Percentiles rank a stretch among this genome's conserved stretches.
phyloP scores from a whole-genome alignment of 2,329 filamentous ascomycete genomes.

The Penicillium decumbens region DNA sequence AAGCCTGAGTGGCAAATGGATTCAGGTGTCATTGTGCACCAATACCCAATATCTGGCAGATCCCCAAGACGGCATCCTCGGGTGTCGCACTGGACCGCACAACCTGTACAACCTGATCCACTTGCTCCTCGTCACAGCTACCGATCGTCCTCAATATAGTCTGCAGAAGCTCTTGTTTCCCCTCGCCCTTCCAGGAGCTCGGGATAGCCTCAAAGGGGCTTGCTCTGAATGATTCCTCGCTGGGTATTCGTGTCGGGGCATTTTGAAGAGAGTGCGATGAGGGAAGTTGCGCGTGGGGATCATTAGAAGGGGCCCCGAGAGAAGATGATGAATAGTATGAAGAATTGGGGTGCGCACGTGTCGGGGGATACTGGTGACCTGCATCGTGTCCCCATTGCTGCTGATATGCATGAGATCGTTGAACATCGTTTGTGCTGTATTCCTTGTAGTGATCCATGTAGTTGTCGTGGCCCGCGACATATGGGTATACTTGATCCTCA shows the following conservation, averaged over 20 bases:
- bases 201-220: constrained; percentile 8
- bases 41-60: constrained; percentile 23
- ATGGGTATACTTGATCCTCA: background rate
- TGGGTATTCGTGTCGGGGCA: background rate
- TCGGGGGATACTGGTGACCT: background rate
- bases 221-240: background rate
- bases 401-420: constrained; percentile 1
- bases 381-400: constrained; percentile 4
- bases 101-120: constrained; percentile 26
- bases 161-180: constrained; percentile 24
- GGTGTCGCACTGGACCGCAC: constrained; percentile 26
- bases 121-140: constrained; percentile 25
- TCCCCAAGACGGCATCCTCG: constrained; percentile 27
- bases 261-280: background rate
- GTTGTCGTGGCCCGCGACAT: background rate
- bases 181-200: constrained; percentile 23
- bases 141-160: constrained; percentile 26
- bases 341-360: constrained; percentile 2
- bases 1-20: background rate
- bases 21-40: constrained; percentile 2
- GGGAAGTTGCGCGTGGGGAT: background rate
- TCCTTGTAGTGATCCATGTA: background rate
- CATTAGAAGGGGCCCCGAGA: background rate
- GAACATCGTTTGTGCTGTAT: background rate
- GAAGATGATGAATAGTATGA: constrained; percentile 4